Evolutionary conservation across 345 rosid genomes (phyloP).

Genomic region (Melastoma malabathricum): DNA sequence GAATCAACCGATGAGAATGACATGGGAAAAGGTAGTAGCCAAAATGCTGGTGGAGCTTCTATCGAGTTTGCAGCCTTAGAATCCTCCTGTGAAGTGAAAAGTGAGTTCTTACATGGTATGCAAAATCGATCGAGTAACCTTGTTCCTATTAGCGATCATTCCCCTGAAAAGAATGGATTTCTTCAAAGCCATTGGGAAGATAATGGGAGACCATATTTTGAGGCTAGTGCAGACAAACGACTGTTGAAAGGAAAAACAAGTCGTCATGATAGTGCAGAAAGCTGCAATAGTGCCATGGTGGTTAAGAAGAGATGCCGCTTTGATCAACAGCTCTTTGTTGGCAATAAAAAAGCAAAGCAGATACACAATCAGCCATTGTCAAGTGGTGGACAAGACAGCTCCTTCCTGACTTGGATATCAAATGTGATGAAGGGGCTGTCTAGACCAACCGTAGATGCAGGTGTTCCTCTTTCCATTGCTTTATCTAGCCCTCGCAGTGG

Average conservation of each 20-base stretch:
- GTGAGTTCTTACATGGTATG: slow-evolving; percentile 1
- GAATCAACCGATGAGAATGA: slow-evolving; percentile 64
- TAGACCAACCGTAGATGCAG: slow-evolving; percentile 25
- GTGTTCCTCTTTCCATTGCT: slow-evolving; percentile 27
- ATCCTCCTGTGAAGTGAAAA: slow-evolving; percentile 21
- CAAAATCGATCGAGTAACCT: slow-evolving; percentile 2
- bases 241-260: slow-evolving; percentile 28
- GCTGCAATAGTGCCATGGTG: slow-evolving; percentile 47
- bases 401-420: slow-evolving; percentile 86
- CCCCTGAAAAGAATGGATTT: slow-evolving; percentile 22
- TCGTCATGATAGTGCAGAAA: slow-evolving; percentile 83
- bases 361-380: slow-evolving; percentile 37
- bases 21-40: slow-evolving; percentile 11
- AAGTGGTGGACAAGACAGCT: slow-evolving; percentile 51
- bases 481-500: slow-evolving; percentile 18
- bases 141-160: slow-evolving; percentile 9
- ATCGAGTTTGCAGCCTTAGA: slow-evolving; percentile 13
- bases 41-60: slow-evolving; percentile 12
- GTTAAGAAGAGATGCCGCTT: slow-evolving; percentile 37
- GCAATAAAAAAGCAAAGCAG: slow-evolving; percentile 46
- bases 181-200: slow-evolving; percentile 25
- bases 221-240: slow-evolving; percentile 29
- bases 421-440: slow-evolving; percentile 63
- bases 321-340: slow-evolving; percentile 36
- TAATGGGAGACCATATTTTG: slow-evolving; percentile 51